Evolutionary conservation across 768 basidiomycete species (phyloP), one percentile per base, ranked within the genome.

Genomic region (Serendipita sp.): DNA sequence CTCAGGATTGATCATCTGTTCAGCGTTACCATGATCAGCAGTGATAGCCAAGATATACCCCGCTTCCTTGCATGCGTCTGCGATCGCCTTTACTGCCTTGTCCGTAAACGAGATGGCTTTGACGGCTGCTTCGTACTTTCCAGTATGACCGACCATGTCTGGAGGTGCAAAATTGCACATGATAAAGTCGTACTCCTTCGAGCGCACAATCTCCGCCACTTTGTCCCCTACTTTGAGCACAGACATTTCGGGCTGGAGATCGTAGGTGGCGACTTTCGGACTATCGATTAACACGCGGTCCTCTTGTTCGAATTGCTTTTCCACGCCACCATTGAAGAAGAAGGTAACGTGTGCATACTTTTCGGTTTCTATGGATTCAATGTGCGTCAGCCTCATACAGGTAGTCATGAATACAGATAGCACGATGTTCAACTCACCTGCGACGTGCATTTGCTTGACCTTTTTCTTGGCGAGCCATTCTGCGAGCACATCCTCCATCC

Each of bases 101-200:
- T 97, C 93, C 1, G 93, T 96, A n/a, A 83, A 81, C 1, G 81
- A 76, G 71, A 96, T 88, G 3, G 93, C 94, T 65, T 85, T 75
- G 38, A 95, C 88, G 1, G 94, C 93, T 0, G 94, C 93, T 1
- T 95, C 90, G 73, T 82, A 95, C 28, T 86, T 75, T 64, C 93
- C 94, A 0, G 93, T 96, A 74, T 95, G 94, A 38, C 94, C 92
- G 61, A 95, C 93, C 93, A 96, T 95, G 70, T 97, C 93, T 3
- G 93, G 93, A 38, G 93, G 93, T 2, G 93, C 93, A 72, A 95
- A 96, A 75, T 95, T 96, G 77, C 91, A 95, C 92, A 96, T 96
- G 64, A 96, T 81, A 69, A 96, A 96, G 45, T 94, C 88, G 69
- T 89, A 80, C 50, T 83, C 77, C 62, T 77, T 74, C 67, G 76